Base-by-base conservation (phyloP, 495 filamentous ascomycete species). In the Pseudotulostoma volvatum region DNA sequence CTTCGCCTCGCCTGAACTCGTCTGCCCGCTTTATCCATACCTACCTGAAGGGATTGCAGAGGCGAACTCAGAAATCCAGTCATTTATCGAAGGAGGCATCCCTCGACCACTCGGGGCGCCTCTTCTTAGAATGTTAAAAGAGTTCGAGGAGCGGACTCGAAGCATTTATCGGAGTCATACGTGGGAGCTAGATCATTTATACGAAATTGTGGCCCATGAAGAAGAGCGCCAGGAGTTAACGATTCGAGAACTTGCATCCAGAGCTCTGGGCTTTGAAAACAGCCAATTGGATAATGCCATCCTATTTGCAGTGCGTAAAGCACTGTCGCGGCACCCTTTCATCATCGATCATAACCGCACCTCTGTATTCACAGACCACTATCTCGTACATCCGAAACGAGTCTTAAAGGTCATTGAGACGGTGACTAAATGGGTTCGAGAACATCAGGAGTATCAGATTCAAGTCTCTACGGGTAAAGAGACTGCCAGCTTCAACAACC, bases 231-330 rank as follows among this genome's bases (percentile, higher is more conserved):
- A 55, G 13, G 68, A 76, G 43, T 61, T 77, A 33, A 78, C 67
- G 3, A 55, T 88, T 15, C 59, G 70, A 36, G 68, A 82, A 28
- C 71, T 90, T 42, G 68, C 82, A 11, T 61, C 60, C 34, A 53
- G 54, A 23, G 60, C 63, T 11, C 49, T 79, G 34, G 64, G 58
- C 19, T 55, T 63, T 14, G 44, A 56, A 3, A 40, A 52, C 15
- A 60, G 61, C 11, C 53, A 64, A 38, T 56, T 71, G 31, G 66
- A 69, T 2, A 52, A 66, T 4, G 53, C 67, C 20, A 68, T 67
- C 2, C 52, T 85, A 0, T 83, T 79, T 53, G 74, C 80, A 1
- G 71, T 88, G 4, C 79, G 84, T 42, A 72, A 66, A 36, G 61
- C 73, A 13, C 47, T 83, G 9, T 49, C 53, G 13, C 49, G 45